A percentile compares a stretch with the other conserved stretches of the same genome.
phyloP scores from a whole-genome alignment of 345 rosid species.

The Mercurialis annua region DNA sequence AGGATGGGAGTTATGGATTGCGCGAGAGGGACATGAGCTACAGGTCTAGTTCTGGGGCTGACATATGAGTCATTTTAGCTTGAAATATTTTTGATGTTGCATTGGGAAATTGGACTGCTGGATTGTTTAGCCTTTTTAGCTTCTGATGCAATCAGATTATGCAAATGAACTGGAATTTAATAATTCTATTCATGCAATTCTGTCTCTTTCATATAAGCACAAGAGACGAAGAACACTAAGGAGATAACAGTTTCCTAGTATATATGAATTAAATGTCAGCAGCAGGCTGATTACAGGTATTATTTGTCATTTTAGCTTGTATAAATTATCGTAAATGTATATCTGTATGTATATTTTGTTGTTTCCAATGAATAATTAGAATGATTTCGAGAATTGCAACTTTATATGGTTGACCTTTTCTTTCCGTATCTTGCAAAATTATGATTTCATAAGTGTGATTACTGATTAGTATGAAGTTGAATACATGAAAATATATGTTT shows the following conservation, averaged over 20 bases:
- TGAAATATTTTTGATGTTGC: background rate
- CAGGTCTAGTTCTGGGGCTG: background rate
- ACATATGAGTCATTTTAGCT: slow-evolving; percentile 5
- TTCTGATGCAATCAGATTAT: background rate
- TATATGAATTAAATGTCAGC: background rate
- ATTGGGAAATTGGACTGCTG: slow-evolving; percentile 9
- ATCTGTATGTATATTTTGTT: background rate
- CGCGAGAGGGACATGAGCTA: slow-evolving; percentile 9
- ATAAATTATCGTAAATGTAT: background rate
- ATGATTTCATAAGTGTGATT: no score
- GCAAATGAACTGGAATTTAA: background rate
- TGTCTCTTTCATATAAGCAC: background rate
- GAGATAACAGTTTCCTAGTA: background rate
- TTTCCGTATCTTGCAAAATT: background rate
- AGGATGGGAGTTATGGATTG: slow-evolving; percentile 39
- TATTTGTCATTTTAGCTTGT: slow-evolving; percentile 3
- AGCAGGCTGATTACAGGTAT: slow-evolving; percentile 10
- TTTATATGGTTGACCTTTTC: background rate
- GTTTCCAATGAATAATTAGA: background rate
- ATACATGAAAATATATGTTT: background rate
- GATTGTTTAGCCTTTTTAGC: background rate
- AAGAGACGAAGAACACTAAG: background rate
- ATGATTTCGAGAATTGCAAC: background rate
- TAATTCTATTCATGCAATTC: background rate
- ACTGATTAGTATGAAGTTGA: no score